A percentile compares a stretch with the other conserved stretches of the same genome.
These are phyloP conservation scores for Parsonsia alboflavescens DNA, from an alignment of 257 asterid genomes.

Conservation along the genomic window DNA sequence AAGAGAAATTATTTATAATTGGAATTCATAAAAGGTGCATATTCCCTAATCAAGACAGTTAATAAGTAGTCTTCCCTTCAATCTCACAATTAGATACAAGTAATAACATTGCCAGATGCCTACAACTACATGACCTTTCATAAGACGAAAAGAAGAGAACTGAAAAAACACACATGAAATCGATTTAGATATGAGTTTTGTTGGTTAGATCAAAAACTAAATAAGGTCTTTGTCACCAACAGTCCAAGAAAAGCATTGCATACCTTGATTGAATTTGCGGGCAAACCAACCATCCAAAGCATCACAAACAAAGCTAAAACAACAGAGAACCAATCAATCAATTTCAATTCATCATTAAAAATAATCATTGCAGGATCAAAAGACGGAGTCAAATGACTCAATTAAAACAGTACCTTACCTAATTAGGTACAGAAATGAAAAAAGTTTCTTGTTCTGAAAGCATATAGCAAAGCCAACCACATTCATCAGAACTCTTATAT, in stretches of 20 bases:
- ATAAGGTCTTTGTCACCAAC: not conserved
- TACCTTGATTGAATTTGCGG: constrained; percentile 94
- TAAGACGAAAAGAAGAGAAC: not conserved
- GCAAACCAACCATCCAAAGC: constrained; percentile 99
- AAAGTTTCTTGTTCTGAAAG: constrained; percentile 67
- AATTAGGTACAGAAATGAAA: constrained; percentile 74
- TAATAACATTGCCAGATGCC: not conserved
- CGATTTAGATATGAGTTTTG: too few species aligned
- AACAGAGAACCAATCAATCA: constrained; percentile 12
- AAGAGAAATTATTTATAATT: constrained; percentile 15
- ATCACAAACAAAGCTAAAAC: constrained; percentile 85
- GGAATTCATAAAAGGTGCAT: not conserved
- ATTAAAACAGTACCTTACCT: constrained; percentile 38
- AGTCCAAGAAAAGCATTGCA: constrained; percentile 19
- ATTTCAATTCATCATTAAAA: constrained; percentile 11
- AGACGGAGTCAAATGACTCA: not conserved
- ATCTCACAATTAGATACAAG: not conserved
- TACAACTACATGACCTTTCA: not conserved
- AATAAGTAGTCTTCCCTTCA: not conserved
- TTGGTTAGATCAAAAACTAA: not conserved
- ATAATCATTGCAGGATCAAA: not conserved
- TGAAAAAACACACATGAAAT: not conserved
- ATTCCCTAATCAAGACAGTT: not conserved
- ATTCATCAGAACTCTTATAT: constrained; percentile 77
- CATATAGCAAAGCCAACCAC: constrained; percentile 84